Conservation (phyloP, 495 filamentous ascomycete species). For the Neurospora terricola region DNA sequence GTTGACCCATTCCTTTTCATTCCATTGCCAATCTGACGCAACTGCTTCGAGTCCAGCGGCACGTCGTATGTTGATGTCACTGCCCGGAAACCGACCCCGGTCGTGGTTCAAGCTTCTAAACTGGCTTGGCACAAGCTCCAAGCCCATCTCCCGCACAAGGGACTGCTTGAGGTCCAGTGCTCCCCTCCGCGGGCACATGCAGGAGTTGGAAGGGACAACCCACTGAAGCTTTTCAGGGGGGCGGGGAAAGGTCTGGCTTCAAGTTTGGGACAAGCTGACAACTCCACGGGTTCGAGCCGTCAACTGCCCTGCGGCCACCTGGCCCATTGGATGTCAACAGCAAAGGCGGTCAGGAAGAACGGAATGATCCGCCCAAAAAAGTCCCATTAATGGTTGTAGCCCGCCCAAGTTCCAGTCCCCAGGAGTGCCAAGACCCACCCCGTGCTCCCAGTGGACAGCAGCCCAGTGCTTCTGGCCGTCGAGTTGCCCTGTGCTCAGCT, state of each 20-base stretch:
- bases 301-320: neutral
- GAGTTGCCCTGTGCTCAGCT: neutral
- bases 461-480: neutral
- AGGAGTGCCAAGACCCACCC: neutral
- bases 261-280: neutral
- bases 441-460: neutral
- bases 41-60: neutral
- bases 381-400: neutral
- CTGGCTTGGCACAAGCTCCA: neutral
- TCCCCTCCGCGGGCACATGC: neutral
- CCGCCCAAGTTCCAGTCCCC: neutral
- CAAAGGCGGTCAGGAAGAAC: conserved; percentile 8
- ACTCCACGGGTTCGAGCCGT: neutral
- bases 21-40: conserved; percentile 7
- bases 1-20: neutral
- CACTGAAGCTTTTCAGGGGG: neutral
- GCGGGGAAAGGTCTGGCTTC: neutral
- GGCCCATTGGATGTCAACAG: neutral
- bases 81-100: conserved; percentile 4
- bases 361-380: conserved; percentile 19
- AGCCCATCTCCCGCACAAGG: neutral
- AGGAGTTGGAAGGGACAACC: neutral
- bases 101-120: neutral
- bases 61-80: conserved; percentile 19
- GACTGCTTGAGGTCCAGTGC: neutral